phyloP scores from a whole-genome alignment of 805 yeast genomes.

The Saccharomycopsis selenospora region DNA sequence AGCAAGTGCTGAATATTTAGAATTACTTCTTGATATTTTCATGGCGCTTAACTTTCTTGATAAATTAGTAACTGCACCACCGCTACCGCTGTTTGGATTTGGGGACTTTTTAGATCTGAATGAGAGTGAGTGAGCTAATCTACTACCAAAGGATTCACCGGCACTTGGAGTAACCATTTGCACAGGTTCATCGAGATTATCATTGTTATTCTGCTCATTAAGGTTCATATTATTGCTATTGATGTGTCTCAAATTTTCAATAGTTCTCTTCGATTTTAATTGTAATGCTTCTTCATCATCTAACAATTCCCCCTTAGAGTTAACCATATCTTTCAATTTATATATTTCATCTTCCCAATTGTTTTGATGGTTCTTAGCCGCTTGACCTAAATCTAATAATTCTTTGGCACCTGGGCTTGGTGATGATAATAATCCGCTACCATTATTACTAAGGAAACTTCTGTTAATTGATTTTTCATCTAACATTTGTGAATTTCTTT shows the following conservation, averaged over 20 bases:
- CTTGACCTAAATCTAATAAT: constrained; percentile 65
- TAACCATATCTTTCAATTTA: constrained; percentile 19
- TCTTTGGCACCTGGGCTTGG: constrained; percentile 30
- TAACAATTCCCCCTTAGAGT: constrained; percentile 16
- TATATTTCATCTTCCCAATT: constrained; percentile 63
- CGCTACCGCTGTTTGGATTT: neutral
- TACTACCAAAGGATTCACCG: constrained; percentile 13
- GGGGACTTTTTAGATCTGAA: neutral
- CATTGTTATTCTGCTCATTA: neutral
- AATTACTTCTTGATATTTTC: constrained; percentile 9
- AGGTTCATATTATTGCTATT: neutral
- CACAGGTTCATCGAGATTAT: constrained; percentile 14
- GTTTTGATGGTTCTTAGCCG: constrained; percentile 74
- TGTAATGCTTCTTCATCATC: constrained; percentile 8
- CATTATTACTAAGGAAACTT: constrained; percentile 28
- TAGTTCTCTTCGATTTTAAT: constrained; percentile 10
- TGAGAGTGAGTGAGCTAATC: constrained; percentile 10
- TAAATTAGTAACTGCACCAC: constrained; percentile 9
- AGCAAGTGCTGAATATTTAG: neutral
- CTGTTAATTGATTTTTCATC: constrained; percentile 29
- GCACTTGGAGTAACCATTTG: constrained; percentile 11
- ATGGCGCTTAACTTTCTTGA: constrained; percentile 19
- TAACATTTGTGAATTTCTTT: constrained; percentile 32
- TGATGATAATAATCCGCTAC: constrained; percentile 24
- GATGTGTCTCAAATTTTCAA: constrained; percentile 9